Evolutionary conservation across 345 rosid genomes (phyloP).

Genomic region (Eucalyptus erythrocorys): DNA sequence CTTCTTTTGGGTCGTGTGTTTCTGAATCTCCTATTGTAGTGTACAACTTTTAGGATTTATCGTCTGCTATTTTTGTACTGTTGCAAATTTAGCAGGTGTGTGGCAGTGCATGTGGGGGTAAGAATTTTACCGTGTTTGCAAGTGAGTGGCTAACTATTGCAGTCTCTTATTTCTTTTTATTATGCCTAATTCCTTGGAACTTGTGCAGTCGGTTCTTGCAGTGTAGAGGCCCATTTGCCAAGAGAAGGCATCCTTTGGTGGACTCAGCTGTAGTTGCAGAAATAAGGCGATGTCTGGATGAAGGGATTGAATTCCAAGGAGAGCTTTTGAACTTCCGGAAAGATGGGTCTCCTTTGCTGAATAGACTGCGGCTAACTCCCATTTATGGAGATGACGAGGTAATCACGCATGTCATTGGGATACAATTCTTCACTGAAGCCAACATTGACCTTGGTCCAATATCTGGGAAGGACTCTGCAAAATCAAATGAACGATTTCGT

Average conservation of each 20-base stretch:
- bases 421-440: conserved; percentile 72
- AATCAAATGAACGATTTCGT: conserved; percentile 21
- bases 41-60: background rate
- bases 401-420: conserved; percentile 77
- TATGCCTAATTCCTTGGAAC: conserved; percentile 1
- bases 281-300: conserved; percentile 70
- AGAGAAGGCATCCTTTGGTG: conserved; percentile 78
- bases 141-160: background rate
- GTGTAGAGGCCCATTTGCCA: conserved; percentile 90
- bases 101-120: background rate
- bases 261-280: conserved; percentile 68
- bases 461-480: conserved; percentile 41
- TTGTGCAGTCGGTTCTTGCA: conserved; percentile 76
- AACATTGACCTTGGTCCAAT: conserved; percentile 79
- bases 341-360: conserved; percentile 78
- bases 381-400: conserved; percentile 75
- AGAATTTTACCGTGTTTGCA: background rate
- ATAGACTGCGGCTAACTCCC: conserved; percentile 67
- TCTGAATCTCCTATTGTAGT: background rate
- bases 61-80: background rate
- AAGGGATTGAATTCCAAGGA: conserved; percentile 81
- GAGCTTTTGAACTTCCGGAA: conserved; percentile 79
- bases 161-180: background rate
- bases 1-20: background rate
- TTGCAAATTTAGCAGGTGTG: background rate